A percentile compares a stretch with the other conserved stretches of the same genome.
These are phyloP conservation scores for Russula brevipes DNA, from an alignment of 768 basidiomycete species.

Conservation along the genomic window DNA sequence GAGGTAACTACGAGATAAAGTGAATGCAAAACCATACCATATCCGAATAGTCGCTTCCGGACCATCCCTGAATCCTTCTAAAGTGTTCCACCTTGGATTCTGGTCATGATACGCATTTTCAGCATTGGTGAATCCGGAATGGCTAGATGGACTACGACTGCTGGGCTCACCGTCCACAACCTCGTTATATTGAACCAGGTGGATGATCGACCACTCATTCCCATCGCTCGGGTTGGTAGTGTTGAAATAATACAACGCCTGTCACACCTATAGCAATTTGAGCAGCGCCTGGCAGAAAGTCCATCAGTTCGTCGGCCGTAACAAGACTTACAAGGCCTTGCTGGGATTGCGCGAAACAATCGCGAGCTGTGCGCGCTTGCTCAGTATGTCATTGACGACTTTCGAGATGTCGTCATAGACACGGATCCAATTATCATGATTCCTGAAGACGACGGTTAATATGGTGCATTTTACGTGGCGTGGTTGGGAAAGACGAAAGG, in stretches of 20 bases:
- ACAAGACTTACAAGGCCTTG: not conserved
- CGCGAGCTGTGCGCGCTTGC: not conserved
- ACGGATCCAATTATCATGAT: not conserved
- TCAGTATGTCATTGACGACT: not conserved
- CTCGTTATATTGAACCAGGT: not conserved
- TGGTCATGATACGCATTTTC: not conserved
- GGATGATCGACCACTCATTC: not conserved
- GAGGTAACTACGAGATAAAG: not conserved
- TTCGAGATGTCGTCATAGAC: not conserved
- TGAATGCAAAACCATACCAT: not conserved
- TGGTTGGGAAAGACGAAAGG: not conserved
- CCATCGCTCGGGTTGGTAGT: not conserved
- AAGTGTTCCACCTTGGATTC: not conserved
- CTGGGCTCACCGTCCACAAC: not conserved
- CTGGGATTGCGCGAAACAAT: not conserved
- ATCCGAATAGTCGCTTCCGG: not conserved
- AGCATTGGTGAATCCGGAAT: not conserved
- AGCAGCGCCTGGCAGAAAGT: not conserved
- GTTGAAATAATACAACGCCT: not conserved
- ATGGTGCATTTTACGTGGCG: not conserved
- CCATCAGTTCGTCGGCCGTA: too few relatives aligned
- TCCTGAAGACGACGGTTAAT: not conserved
- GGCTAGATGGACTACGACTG: too few relatives aligned
- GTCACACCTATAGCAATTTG: not conserved
- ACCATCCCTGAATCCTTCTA: not conserved